Conservation (phyloP, 305 asterid genomes). For the Fraxinus angustifolia region DNA sequence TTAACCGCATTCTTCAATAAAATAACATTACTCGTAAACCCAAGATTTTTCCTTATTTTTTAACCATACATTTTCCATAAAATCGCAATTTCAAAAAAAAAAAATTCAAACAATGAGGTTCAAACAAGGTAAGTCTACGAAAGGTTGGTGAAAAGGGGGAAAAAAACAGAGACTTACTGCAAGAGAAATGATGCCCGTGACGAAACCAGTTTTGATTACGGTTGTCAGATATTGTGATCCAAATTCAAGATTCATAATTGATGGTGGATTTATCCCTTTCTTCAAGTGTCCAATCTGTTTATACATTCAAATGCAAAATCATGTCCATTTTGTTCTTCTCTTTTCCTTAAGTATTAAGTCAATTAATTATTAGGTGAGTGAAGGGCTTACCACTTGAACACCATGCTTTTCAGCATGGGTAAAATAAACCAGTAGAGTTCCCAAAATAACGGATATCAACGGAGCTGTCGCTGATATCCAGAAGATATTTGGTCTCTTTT, state of each 20-base stretch:
- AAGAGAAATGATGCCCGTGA: slow-evolving; percentile 79
- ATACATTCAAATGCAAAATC: background rate
- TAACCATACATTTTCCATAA: too few species aligned
- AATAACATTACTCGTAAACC: too few species aligned
- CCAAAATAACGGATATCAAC: slow-evolving; percentile 65
- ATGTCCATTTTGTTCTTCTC: background rate
- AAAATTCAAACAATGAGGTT: too few species aligned
- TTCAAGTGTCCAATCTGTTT: slow-evolving; percentile 70
- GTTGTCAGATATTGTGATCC: slow-evolving; percentile 61
- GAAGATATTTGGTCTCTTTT: slow-evolving; percentile 59
- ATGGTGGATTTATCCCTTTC: slow-evolving; percentile 84
- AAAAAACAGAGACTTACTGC: slow-evolving; percentile 48
- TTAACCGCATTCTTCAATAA: too few species aligned
- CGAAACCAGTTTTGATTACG: slow-evolving; percentile 75
- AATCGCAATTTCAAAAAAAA: too few species aligned
- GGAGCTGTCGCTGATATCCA: slow-evolving; percentile 98
- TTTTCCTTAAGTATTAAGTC: background rate
- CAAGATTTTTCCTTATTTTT: too few species aligned
- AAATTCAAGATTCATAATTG: slow-evolving; percentile 75
- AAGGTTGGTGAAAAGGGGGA: background rate
- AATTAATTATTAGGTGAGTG: background rate
- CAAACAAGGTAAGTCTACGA: too few species aligned
- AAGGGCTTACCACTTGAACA: slow-evolving; percentile 62
- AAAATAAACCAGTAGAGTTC: slow-evolving; percentile 64
- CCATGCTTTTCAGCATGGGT: slow-evolving; percentile 92